Base-by-base conservation (phyloP, 495 filamentous ascomycete species). In the Rhizodiscina lignyota region DNA sequence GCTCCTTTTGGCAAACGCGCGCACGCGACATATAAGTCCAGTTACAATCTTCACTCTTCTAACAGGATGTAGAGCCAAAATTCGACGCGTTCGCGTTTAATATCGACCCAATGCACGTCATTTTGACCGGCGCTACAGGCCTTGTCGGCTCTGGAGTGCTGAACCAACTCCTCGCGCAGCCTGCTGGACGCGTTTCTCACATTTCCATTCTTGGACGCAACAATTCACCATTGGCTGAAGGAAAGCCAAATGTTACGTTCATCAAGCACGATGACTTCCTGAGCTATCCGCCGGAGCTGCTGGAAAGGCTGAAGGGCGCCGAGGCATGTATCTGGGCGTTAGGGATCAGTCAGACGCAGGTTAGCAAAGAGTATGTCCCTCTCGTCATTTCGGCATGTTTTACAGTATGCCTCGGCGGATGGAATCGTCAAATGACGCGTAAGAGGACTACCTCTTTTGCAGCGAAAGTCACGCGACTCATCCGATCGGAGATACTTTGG, bases 71-170 rank as follows among this genome's bases (percentile, higher is more conserved):
- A n/a, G n/a, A n/a, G n/a, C n/a, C n/a, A n/a, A n/a, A n/a, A n/a
- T n/a, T n/a, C n/a, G n/a, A n/a, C n/a, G n/a, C n/a, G n/a, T n/a
- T n/a, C n/a, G n/a, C n/a, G n/a, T n/a, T n/a, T n/a, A n/a, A n/a
- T n/a, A n/a, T 27, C 24, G 24, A 8, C 24, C 8, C 8, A 13
- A 27, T 27, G 32, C 35, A 37, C 16, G 13, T 37, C 11, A 37
- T 37, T 17, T 23, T 37, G 12, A 37, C 35, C 8, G 35, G 35
- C 19, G 35, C 35, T 5, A 37, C 35, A 4, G 35, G 35, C 35
- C 10, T 37, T 4, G 35, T 37, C 11, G 35, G 35, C 21, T 34
- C 24, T 15, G 35, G n/a, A 4, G 35, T 37, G 12, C 35, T 37
- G 4, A 4, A 32, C 17, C 21, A 20, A 13, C 30, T 37, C 21